These are phyloP conservation scores for Musa schizocarpa DNA, from an alignment of 176 grass and related monocot genomes.

Conservation along the genomic window DNA sequence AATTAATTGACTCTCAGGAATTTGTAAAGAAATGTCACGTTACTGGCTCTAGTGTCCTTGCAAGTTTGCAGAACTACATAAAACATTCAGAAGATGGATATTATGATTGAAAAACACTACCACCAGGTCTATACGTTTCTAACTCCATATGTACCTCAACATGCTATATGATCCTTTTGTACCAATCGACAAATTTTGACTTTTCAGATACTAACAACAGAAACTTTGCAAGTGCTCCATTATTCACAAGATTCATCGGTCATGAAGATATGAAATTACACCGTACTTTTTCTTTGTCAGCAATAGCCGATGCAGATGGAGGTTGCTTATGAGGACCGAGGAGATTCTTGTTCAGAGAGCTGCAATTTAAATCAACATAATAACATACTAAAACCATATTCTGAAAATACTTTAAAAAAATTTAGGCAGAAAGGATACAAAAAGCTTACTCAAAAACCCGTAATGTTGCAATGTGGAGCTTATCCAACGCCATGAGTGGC, in stretches of 20 bases:
- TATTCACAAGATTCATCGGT: background rate
- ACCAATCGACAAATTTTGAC: background rate
- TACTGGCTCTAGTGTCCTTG: no score
- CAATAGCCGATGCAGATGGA: conserved; percentile 22
- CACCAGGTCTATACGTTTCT: no score
- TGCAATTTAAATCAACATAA: conserved; percentile 15
- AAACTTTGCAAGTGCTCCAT: background rate
- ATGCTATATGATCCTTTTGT: background rate
- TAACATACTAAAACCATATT: background rate
- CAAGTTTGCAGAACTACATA: background rate
- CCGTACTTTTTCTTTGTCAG: conserved; percentile 15
- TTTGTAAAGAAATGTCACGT: no score
- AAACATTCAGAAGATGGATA: background rate
- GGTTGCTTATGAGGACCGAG: conserved; percentile 67
- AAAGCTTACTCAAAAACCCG: conserved; percentile 61
- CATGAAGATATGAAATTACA: background rate
- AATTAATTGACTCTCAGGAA: no score
- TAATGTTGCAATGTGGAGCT: conserved; percentile 53
- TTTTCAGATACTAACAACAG: background rate
- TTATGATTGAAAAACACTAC: background rate
- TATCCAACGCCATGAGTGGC: conserved; percentile 18
- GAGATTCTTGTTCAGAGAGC: conserved; percentile 59
- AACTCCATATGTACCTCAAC: no score
- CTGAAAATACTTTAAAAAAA: background rate
- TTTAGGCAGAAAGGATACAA: background rate